Base-by-base conservation (phyloP, 108 stramenopile genomes). In the Cyclostephanos invisitatus region DNA sequence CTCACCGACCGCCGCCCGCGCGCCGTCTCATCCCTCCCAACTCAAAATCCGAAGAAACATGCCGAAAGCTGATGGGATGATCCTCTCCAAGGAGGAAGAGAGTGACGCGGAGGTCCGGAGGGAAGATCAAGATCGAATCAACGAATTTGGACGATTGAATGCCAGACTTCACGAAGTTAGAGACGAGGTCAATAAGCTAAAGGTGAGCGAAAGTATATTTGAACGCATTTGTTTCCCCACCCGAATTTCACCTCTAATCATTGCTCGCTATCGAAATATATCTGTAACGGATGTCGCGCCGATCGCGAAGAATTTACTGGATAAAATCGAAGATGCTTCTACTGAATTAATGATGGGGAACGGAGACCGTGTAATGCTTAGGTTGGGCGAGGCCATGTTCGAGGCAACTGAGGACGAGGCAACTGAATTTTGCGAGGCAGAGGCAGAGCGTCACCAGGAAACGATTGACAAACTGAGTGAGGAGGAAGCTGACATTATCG, bases 271-370 rank as follows among this genome's bases (percentile, higher is more conserved):
- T 11, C 69, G 35, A 10, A 37, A 54, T n/a, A 24, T 27, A 74
- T 42, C 50, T 21, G 38, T 29, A 51, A 32, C 24, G 57, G 32
- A 40, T 51, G 27, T 18, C 29, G 9, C 28, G 17, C 42, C 32
- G 25, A 22, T 11, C 50, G 38, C 21, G 37, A 56, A 60, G 87
- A 86, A 89, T 82, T 67, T 80, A 7, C 54, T 95, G 12, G 96
- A 97, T 80, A 77, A 90, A 58, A 69, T 97, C 24, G 94, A 96
- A 68, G 96, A 97, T 81, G 96, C 96, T 35, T 89, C 90, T n/a
- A 94, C 96, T 35, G 96, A 97, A 83, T 81, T 97, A 24, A 94
- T 94, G 92, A 97, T 97, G 96, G 85, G 86, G 1, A 70, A 74
- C 18, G 89, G 87, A 7, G 91, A 89, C 25, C 73, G 74, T 14